phyloP scores from a whole-genome alignment of 345 rosid species.

The Turritis glabra region DNA sequence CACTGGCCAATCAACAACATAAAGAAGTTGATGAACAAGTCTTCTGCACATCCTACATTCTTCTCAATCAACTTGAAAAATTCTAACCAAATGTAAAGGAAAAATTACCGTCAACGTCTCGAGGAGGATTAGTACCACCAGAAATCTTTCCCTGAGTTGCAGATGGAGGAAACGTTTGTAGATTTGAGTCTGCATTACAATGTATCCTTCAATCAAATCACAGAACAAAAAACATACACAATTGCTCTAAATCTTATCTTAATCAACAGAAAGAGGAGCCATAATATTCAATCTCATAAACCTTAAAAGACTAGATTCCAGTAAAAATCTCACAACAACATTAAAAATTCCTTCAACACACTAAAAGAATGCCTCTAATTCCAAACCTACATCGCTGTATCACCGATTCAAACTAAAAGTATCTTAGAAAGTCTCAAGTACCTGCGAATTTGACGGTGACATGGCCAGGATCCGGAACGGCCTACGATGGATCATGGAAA shows the following conservation, averaged over 20 bases:
- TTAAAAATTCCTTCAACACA: neutral
- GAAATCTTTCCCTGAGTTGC: conserved; percentile 73
- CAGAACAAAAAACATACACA: neutral
- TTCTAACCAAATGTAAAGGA: neutral
- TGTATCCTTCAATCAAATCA: conserved; percentile 10
- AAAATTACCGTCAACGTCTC: conserved; percentile 77
- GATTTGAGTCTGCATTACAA: conserved; percentile 62
- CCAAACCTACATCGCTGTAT: neutral
- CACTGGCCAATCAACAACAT: neutral
- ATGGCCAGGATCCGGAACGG: conserved; percentile 72
- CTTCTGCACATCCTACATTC: neutral
- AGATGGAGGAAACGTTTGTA: conserved; percentile 78
- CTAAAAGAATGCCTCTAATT: neutral
- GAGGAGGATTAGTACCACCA: conserved; percentile 63
- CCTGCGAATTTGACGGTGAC: conserved; percentile 73
- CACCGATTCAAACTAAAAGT: neutral
- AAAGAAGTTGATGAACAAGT: neutral
- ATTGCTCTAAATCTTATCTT: neutral
- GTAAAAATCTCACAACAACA: neutral
- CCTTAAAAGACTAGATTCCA: neutral
- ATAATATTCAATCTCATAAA: neutral
- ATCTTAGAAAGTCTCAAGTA: neutral
- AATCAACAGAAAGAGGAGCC: neutral
- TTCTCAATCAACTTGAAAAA: neutral
- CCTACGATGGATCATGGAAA: conserved; percentile 41